These are phyloP conservation scores for Henckelia pumila DNA, from an alignment of 257 asterid genomes.

Conservation along the genomic window DNA sequence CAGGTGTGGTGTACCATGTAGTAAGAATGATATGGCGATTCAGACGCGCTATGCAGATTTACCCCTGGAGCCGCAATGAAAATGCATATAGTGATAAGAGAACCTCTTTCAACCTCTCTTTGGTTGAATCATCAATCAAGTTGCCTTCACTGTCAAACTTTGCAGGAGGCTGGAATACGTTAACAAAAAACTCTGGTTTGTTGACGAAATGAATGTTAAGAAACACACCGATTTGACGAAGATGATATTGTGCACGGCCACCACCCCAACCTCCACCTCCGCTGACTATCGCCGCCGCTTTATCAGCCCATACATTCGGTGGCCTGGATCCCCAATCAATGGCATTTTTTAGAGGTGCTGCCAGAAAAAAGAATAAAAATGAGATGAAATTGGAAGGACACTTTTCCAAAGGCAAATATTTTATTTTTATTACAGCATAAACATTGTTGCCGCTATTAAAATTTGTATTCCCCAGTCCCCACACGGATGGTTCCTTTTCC, in stretches of 20 bases:
- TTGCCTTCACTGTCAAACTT: constrained; percentile 66
- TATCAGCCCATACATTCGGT: constrained; percentile 79
- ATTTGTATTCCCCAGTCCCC: too few species aligned
- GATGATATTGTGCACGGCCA: constrained; percentile 78
- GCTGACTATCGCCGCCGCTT: constrained; percentile 81
- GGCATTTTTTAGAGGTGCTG: constrained; percentile 83
- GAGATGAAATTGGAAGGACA: background rate
- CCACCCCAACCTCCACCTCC: constrained; percentile 80
- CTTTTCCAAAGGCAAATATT: too few species aligned
- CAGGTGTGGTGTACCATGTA: too few species aligned
- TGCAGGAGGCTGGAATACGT: constrained; percentile 59
- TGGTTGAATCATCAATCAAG: constrained; percentile 58
- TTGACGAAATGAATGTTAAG: constrained; percentile 88
- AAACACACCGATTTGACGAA: constrained; percentile 79
- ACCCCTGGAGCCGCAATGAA: constrained; percentile 61
- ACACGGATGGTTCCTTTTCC: too few species aligned
- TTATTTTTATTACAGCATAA: too few species aligned
- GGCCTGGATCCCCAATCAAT: constrained; percentile 92
- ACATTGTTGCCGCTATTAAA: too few species aligned
- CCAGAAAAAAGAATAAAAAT: background rate
- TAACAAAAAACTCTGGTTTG: constrained; percentile 71
- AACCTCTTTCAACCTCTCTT: constrained; percentile 45
- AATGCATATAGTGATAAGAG: constrained; percentile 56
- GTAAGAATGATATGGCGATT: too few species aligned
- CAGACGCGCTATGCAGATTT: constrained; percentile 23